Conservation (phyloP, 352 stramenopile species). For the Globisporangium parvum region DNA sequence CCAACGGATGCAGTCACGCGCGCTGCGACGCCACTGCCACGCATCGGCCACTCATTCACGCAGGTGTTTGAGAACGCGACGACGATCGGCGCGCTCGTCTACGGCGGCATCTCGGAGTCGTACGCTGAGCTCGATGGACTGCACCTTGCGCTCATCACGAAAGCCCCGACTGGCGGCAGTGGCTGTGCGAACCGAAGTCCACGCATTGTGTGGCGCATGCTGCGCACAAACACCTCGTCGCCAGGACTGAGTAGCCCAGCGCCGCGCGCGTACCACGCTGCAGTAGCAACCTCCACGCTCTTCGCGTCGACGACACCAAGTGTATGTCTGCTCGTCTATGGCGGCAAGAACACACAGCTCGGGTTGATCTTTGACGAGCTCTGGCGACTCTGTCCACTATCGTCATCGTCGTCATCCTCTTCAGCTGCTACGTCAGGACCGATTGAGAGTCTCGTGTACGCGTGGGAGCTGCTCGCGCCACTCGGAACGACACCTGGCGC, state of each 20-base stretch:
- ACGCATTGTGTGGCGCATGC: conserved; percentile 31
- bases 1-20: conserved; percentile 25
- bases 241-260: conserved; percentile 14
- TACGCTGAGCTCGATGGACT: conserved; percentile 36
- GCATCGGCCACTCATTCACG: conserved; percentile 57
- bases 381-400: conserved; percentile 50
- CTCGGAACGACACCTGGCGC: conserved; percentile 44
- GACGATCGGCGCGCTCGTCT: conserved; percentile 33
- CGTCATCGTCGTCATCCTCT: neutral
- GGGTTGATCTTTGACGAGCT: conserved; percentile 63
- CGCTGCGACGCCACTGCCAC: conserved; percentile 23
- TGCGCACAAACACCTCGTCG: conserved; percentile 11
- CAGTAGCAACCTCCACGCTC: conserved; percentile 30
- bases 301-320: conserved; percentile 18
- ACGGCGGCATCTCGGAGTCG: conserved; percentile 39
- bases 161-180: conserved; percentile 11
- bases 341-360: conserved; percentile 37
- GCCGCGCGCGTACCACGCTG: conserved; percentile 41
- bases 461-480: conserved; percentile 46
- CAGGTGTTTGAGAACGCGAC: conserved; percentile 47
- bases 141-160: conserved; percentile 41
- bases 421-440: too few relatives aligned
- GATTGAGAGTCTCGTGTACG: conserved; percentile 39
- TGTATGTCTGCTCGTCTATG: conserved; percentile 49
- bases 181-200: conserved; percentile 20